Percentiles rank a stretch among this genome's conserved stretches.
Evolutionary conservation across 106 monocot genomes (phyloP).

Genomic region (Apostasia shenzhenica): DNA sequence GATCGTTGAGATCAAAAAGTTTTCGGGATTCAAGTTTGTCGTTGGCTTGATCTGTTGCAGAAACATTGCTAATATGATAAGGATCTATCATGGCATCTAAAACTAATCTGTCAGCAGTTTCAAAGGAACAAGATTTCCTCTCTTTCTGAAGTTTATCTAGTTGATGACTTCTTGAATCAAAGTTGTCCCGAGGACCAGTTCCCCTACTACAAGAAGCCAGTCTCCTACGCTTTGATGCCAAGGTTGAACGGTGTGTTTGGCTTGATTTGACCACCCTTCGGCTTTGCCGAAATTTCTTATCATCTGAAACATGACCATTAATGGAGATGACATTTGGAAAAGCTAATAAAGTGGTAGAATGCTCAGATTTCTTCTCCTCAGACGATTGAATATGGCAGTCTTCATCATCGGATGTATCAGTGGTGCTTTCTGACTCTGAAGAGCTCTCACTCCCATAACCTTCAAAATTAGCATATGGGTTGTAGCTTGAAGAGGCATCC

Average conservation of each 20-base stretch:
- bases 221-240: slow-evolving; percentile 36
- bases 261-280: slow-evolving; percentile 15
- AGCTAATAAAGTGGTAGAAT: background rate
- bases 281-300: slow-evolving; percentile 6
- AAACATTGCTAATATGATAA: background rate
- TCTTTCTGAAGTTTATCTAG: slow-evolving; percentile 8
- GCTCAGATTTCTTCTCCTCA: slow-evolving; percentile 3
- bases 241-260: slow-evolving; percentile 18
- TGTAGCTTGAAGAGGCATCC: slow-evolving; percentile 12
- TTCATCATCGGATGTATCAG: slow-evolving; percentile 13
- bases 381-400: slow-evolving; percentile 6
- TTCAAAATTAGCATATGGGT: slow-evolving; percentile 2
- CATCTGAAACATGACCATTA: slow-evolving; percentile 21
- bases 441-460: slow-evolving; percentile 25
- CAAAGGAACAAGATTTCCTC: background rate
- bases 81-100: slow-evolving; percentile 3
- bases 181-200: background rate
- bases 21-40: slow-evolving; percentile 19
- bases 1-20: slow-evolving; percentile 71
- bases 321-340: background rate
- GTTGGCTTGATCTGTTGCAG: background rate
- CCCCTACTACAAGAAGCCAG: slow-evolving; percentile 29
- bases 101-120: slow-evolving; percentile 9
- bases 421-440: slow-evolving; percentile 10
- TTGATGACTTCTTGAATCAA: slow-evolving; percentile 8